phyloP scores from a whole-genome alignment of 2,329 filamentous ascomycete genomes.

The Trichoderma sp. region DNA sequence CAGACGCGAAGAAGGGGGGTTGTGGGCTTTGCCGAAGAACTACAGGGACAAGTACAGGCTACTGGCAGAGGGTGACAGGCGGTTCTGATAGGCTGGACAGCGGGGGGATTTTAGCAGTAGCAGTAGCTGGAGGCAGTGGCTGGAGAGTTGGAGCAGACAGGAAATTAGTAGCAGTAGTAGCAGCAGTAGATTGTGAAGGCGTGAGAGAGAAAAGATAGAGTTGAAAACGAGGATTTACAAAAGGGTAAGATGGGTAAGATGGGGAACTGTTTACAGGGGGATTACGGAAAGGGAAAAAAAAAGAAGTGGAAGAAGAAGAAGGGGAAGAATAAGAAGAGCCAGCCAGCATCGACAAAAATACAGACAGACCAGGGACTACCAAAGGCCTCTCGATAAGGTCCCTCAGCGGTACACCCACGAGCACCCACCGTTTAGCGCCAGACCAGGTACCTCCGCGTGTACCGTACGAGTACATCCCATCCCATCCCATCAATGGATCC shows the following conservation, averaged over 20 bases:
- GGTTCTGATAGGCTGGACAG: constrained; percentile 16
- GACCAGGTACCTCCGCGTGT: neutral
- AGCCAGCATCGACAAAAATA: neutral
- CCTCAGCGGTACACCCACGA: neutral
- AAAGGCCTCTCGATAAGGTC: neutral
- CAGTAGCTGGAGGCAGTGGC: neutral
- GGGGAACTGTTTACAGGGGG: neutral
- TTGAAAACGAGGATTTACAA: neutral
- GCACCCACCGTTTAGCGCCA: neutral
- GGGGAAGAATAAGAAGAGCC: neutral
- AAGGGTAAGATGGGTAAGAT: neutral
- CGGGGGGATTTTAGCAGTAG: neutral
- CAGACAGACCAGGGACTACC: neutral
- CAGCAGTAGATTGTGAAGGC: neutral
- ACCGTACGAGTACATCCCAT: neutral
- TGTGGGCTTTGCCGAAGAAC: constrained; percentile 10
- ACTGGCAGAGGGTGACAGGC: neutral
- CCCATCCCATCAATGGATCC: neutral
- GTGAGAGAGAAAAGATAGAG: neutral
- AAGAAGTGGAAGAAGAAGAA: neutral
- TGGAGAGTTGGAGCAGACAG: neutral
- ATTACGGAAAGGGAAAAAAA: neutral
- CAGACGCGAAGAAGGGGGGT: constrained; percentile 18
- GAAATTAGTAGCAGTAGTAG: neutral
- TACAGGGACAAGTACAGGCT: neutral